phyloP scores from a whole-genome alignment of 2,329 filamentous ascomycete species.

The Balansia obtecta region DNA sequence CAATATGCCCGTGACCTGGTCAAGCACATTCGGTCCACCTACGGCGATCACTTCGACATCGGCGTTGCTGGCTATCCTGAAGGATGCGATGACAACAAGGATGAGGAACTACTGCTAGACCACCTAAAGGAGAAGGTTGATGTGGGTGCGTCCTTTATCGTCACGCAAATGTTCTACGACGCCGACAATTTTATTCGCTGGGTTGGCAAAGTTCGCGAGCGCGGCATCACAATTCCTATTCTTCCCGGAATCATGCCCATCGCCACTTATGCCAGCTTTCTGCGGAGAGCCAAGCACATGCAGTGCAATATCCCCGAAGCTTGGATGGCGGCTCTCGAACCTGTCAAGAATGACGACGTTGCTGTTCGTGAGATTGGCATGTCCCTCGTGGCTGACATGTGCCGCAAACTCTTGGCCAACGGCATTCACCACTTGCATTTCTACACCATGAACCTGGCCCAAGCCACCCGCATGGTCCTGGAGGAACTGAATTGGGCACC shows the following conservation, averaged over 20 bases:
- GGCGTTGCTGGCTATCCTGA: conserved; percentile 95
- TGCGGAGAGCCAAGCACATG: conserved; percentile 83
- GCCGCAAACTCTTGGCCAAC: conserved; percentile 67
- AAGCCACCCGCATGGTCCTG: conserved; percentile 85
- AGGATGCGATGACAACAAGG: conserved; percentile 83
- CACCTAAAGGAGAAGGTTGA: conserved; percentile 97
- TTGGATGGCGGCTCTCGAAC: conserved; percentile 75
- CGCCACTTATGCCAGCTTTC: conserved; percentile 85
- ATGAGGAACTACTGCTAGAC: conserved; percentile 73
- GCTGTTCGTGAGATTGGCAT: conserved; percentile 85
- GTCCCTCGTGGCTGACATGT: conserved; percentile 78
- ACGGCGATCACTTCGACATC: conserved; percentile 75
- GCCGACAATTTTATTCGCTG: conserved; percentile 88
- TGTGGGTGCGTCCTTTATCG: conserved; percentile 82
- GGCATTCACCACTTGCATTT: conserved; percentile 89
- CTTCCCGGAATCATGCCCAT: conserved; percentile 82
- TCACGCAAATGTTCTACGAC: conserved; percentile 99
- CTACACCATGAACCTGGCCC: conserved; percentile 98
- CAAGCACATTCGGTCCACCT: conserved; percentile 65
- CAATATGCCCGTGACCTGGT: conserved; percentile 87
- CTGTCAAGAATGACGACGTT: conserved; percentile 92
- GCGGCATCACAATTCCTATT: conserved; percentile 73
- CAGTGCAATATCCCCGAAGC: conserved; percentile 69
- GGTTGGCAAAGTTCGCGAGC: conserved; percentile 74
- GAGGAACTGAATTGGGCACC: conserved; percentile 80